phyloP scores from a whole-genome alignment of 148 eudicot genomes.

The Fagopyrum homotropicum region DNA sequence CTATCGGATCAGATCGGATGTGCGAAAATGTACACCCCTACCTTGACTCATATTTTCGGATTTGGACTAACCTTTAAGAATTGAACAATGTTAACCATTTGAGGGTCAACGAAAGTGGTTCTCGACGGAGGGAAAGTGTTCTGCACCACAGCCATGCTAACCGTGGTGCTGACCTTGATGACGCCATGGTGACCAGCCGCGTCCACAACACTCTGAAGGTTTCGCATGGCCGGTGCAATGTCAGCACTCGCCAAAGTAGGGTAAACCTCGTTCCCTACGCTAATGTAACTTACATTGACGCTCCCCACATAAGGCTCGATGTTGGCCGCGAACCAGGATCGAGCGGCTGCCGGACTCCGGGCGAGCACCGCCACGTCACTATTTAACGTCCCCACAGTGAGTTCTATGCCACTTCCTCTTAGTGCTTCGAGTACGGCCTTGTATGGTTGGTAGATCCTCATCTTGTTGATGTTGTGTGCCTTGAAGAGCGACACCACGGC shows the following conservation, averaged over 20 bases:
- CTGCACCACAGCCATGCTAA: conserved; percentile 27
- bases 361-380: conserved; percentile 28
- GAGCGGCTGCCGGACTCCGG: conserved; percentile 24
- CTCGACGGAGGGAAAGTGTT: conserved; percentile 48
- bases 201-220: conserved; percentile 22
- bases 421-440: conserved; percentile 44
- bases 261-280: conserved; percentile 50
- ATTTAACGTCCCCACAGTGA: conserved; percentile 39
- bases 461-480: conserved; percentile 16
- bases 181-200: conserved; percentile 19
- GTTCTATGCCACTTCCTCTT: conserved; percentile 30
- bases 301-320: conserved; percentile 27
- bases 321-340: conserved; percentile 30
- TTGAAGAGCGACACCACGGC: conserved; percentile 34
- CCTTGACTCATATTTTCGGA: too few relatives aligned
- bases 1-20: too few relatives aligned
- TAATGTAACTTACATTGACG: conserved; percentile 28
- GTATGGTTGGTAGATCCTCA: conserved; percentile 49
- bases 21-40: too few relatives aligned
- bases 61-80: conserved; percentile 5
- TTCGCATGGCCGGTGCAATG: conserved; percentile 40
- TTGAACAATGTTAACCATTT: conserved; percentile 12
- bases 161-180: conserved; percentile 34
- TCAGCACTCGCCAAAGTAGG: conserved; percentile 29
- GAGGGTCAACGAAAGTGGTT: background rate